These are phyloP conservation scores for Raddia guianensis DNA, from an alignment of 176 grass and related monocot genomes.

Conservation along the genomic window DNA sequence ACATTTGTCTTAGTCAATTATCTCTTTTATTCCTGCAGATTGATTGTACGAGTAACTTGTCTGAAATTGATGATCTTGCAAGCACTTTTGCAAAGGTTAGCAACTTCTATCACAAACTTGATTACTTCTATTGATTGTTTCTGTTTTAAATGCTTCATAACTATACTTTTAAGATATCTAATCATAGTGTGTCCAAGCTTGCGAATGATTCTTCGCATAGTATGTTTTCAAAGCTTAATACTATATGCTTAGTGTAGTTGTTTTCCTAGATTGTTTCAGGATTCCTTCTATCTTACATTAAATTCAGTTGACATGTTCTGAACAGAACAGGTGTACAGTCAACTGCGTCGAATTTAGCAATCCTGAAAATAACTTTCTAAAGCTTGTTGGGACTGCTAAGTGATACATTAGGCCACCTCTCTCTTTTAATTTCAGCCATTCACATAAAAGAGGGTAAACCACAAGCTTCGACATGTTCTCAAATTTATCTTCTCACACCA, in stretches of 20 bases:
- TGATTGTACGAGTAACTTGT: conserved; percentile 72
- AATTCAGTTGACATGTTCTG: conserved; percentile 8
- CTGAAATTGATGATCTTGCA: conserved; percentile 88
- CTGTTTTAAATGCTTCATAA: background rate
- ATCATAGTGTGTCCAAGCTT: conserved; percentile 20
- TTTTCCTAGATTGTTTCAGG: conserved; percentile 18
- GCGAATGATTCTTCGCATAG: conserved; percentile 7
- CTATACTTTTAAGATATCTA: background rate
- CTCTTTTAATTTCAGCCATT: conserved; percentile 15
- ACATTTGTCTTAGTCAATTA: conserved; percentile 16
- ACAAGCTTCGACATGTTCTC: background rate
- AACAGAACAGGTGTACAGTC: background rate
- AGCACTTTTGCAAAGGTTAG: conserved; percentile 95
- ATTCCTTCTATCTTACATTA: conserved; percentile 13
- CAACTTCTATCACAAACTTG: conserved; percentile 9
- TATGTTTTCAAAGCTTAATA: conserved; percentile 15
- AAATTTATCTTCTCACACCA: conserved; percentile 4
- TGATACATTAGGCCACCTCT: background rate
- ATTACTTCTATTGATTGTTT: conserved; percentile 18
- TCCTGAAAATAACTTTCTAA: background rate
- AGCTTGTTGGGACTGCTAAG: background rate
- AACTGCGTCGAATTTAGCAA: conserved; percentile 3
- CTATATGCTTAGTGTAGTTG: conserved; percentile 13
- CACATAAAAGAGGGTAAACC: background rate
- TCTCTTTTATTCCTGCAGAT: conserved; percentile 58